These are phyloP conservation scores for Aspergillus pseudotamarii DNA, from an alignment of 2,329 filamentous ascomycete species.

Conservation along the genomic window DNA sequence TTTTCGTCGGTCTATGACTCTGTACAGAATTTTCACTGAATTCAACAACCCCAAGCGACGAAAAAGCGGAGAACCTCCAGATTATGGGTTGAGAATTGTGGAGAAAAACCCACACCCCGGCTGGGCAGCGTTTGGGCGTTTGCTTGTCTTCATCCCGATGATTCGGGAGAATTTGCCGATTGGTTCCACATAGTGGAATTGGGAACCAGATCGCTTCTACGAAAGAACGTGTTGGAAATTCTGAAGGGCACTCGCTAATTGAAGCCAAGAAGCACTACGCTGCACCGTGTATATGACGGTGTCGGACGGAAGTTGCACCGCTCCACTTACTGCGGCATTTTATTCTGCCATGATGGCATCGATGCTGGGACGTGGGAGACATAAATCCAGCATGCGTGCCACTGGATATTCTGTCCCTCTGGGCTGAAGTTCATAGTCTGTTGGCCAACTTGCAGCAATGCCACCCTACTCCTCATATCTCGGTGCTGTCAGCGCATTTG, in stretches of 20 bases:
- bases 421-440: background rate
- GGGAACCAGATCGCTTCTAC: background rate
- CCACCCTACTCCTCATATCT: background rate
- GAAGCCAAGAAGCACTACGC: background rate
- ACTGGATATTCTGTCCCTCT: background rate
- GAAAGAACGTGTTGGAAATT: background rate
- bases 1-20: background rate
- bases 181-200: background rate
- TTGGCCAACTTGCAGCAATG: background rate
- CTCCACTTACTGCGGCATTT: background rate
- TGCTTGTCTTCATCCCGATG: background rate
- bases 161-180: background rate
- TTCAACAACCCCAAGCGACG: background rate
- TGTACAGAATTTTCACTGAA: background rate
- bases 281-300: background rate
- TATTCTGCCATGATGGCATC: background rate
- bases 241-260: background rate
- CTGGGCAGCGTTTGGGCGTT: background rate
- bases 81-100: background rate
- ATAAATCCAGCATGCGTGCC: background rate
- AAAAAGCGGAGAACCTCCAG: background rate
- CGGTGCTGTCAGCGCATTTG: background rate
- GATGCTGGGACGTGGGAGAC: background rate
- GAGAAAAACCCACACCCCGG: background rate
- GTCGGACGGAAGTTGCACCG: background rate